phyloP scores from a whole-genome alignment of 192 early-diverging fungal species.

The Coemansia sp. region DNA sequence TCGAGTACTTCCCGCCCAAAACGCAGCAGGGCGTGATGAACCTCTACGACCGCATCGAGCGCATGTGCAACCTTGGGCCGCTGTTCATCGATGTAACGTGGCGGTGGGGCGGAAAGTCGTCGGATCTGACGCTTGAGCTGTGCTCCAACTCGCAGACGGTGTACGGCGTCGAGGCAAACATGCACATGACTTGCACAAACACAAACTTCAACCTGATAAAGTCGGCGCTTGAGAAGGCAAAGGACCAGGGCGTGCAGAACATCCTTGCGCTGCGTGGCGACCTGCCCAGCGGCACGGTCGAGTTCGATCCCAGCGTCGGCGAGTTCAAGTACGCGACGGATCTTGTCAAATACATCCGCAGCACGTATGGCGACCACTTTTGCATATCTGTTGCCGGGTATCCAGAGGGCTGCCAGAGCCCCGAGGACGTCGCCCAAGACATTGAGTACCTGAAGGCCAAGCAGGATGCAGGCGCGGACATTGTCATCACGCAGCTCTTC shows the following conservation, averaged over 20 bases:
- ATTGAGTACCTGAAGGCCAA: conserved; percentile 81
- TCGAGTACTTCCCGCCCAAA: conserved; percentile 98
- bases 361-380: conserved; percentile 90
- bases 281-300: conserved; percentile 78
- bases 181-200: conserved; percentile 99
- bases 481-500: conserved; percentile 94
- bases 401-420: conserved; percentile 91
- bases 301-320: conserved; percentile 80
- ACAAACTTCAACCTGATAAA: conserved; percentile 90
- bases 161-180: conserved; percentile 92
- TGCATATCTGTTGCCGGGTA: conserved; percentile 96
- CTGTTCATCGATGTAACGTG: conserved; percentile 83
- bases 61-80: conserved; percentile 92
- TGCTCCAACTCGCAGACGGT: conserved; percentile 86
- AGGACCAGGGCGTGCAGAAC: conserved; percentile 92
- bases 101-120: conserved; percentile 89
- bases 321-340: conserved; percentile 88
- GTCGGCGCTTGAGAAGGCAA: conserved; percentile 81
- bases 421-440: conserved; percentile 72
- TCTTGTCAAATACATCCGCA: conserved; percentile 87
- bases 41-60: conserved; percentile 95
- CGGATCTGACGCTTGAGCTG: conserved; percentile 87
- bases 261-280: conserved; percentile 96
- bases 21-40: conserved; percentile 92
- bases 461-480: conserved; percentile 89